These are phyloP conservation scores for Carallia brachiata DNA, from an alignment of 345 rosid species.

Conservation along the genomic window DNA sequence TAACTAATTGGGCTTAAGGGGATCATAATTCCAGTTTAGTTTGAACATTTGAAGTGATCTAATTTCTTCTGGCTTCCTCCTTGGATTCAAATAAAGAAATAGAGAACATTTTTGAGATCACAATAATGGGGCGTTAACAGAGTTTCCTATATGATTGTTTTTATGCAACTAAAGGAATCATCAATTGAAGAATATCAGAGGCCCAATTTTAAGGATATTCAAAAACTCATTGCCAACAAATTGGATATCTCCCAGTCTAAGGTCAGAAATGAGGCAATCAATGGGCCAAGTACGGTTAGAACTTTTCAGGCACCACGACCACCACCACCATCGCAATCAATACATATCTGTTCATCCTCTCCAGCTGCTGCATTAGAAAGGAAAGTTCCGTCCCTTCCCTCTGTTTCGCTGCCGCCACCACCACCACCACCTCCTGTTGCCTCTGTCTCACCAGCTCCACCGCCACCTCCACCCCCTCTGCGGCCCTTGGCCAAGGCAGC, in stretches of 20 bases:
- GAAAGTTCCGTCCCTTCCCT: constrained; percentile 35
- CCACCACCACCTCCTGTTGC: constrained; percentile 33
- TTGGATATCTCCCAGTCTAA: constrained; percentile 51
- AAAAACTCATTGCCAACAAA: constrained; percentile 64
- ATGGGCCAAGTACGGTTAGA: constrained; percentile 33
- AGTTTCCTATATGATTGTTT: constrained; percentile 5
- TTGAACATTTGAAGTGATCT: no score
- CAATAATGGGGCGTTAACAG: not conserved
- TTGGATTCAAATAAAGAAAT: no score
- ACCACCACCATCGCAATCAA: constrained; percentile 13
- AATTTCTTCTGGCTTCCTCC: no score
- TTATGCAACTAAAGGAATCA: constrained; percentile 31
- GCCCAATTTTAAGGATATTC: constrained; percentile 69
- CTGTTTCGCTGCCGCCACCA: constrained; percentile 23
- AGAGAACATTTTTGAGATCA: not conserved
- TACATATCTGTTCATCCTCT: constrained; percentile 10
- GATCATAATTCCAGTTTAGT: no score
- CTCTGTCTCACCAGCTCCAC: constrained; percentile 21
- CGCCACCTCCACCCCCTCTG: constrained; percentile 63
- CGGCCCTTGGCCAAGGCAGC: constrained; percentile 48
- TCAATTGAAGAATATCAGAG: constrained; percentile 42
- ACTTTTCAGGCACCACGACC: constrained; percentile 15
- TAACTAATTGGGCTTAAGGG: no score
- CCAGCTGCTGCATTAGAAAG: constrained; percentile 26
- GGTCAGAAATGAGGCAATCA: constrained; percentile 40